A percentile compares a stretch with the other conserved stretches of the same genome.
phyloP scores from a whole-genome alignment of 441 rosid genomes.

The Arabidopsis hybrid region DNA sequence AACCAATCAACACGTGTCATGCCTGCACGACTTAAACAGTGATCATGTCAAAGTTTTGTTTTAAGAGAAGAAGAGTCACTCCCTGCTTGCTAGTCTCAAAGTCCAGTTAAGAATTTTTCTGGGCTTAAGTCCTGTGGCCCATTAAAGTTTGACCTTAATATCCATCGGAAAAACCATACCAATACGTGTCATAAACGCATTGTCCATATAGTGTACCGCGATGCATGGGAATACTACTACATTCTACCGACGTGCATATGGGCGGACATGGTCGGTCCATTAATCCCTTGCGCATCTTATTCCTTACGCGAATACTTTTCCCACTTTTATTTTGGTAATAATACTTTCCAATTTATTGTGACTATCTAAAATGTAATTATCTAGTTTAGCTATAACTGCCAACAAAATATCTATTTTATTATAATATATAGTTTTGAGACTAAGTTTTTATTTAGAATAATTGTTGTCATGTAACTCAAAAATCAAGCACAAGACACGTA shows the following conservation, averaged over 20 bases:
- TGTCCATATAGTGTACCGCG: conserved; percentile 9
- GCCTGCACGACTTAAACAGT: neutral
- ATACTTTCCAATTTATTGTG: neutral
- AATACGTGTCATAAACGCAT: neutral
- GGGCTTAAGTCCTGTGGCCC: conserved; percentile 7
- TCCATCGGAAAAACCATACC: neutral
- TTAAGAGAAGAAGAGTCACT: neutral
- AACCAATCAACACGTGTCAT: conserved; percentile 4
- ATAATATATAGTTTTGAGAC: neutral
- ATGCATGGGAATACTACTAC: conserved; percentile 23
- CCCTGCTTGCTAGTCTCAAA: too few species aligned
- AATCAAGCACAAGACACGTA: conserved; percentile 31
- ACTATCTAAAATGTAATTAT: neutral
- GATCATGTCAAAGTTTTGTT: neutral
- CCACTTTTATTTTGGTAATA: neutral
- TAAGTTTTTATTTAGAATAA: neutral
- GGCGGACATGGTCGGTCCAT: conserved; percentile 36
- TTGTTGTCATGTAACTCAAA: neutral
- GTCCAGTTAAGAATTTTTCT: neutral
- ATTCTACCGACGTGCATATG: conserved; percentile 32
- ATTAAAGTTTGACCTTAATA: neutral
- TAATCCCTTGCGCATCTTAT: conserved; percentile 23
- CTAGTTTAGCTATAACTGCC: neutral
- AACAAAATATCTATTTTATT: conserved; percentile 19
- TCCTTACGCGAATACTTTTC: neutral